Evolutionary conservation across 1,139 yeast species (phyloP).

Genomic region (Magnusiomyces suaveolens): DNA sequence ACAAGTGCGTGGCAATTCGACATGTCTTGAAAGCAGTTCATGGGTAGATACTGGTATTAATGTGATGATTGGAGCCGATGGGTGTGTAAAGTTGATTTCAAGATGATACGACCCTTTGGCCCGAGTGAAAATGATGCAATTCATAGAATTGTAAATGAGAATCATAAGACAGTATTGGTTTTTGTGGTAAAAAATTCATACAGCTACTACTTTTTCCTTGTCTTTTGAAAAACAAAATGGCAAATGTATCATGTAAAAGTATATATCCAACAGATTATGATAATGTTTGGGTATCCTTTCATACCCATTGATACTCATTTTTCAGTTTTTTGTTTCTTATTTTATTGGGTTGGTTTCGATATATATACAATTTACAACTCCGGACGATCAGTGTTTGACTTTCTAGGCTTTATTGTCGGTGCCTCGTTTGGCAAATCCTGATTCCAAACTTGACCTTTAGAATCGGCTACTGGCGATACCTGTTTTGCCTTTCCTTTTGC

Average conservation of each 20-base stretch:
- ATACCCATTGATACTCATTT: too few species aligned
- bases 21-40: background rate
- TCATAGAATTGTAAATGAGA: background rate
- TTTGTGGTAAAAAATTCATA: background rate
- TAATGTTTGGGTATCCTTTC: too few species aligned
- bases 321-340: background rate
- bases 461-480: slow-evolving; percentile 7
- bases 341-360: too few species aligned
- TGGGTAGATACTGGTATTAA: slow-evolving; percentile 25
- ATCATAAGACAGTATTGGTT: background rate
- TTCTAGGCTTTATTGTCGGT: slow-evolving; percentile 9
- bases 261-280: too few species aligned
- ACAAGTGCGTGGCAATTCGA: slow-evolving; percentile 21
- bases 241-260: too few species aligned
- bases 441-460: slow-evolving; percentile 13
- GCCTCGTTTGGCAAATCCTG: slow-evolving; percentile 10
- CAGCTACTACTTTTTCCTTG: too few species aligned
- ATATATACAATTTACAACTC: slow-evolving; percentile 3
- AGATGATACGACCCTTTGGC: background rate
- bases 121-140: background rate
- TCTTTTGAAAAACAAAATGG: too few species aligned
- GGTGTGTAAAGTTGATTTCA: slow-evolving; percentile 33
- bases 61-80: slow-evolving; percentile 27
- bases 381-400: slow-evolving; percentile 8
- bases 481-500: background rate